Evolutionary conservation across 768 basidiomycete species (phyloP), one percentile per base, ranked within the genome.

Genomic region (Harrya chromipes): DNA sequence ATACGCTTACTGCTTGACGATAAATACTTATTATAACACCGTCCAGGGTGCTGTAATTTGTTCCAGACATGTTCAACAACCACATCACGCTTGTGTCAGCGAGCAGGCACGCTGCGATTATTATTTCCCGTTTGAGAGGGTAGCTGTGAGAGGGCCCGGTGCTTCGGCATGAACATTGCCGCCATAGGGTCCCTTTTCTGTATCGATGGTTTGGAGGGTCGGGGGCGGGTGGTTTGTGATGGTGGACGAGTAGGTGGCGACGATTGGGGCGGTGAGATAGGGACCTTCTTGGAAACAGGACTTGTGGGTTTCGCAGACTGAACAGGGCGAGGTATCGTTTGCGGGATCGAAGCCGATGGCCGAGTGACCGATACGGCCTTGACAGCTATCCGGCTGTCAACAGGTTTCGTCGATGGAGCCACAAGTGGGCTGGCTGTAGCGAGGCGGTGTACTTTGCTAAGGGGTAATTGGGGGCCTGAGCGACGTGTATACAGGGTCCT

Each of bases 131-230:
- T 40, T 53, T 69, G 70, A 54, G 71, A 66, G 38, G 78, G 74
- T 4, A 72, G 74, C 56, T 83, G 82, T 20, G 80, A 80, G 58
- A 81, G 69, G 20, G 81, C 74, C 50, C 84, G 83, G 54, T 83
- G 85, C 67, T 87, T 90, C 45, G 87, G 87, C 66, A 90, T 83
- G 67, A 90, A 90, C 10, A 79, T 57, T 3, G 72, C 64, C 34
- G 74, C 58, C 79, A 81, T 81, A 20, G 82, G 83, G 63, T 87
- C 80, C 67, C 76, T 87, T 73, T 81, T 86, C 52, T 67, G 60
- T 51, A 69, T 55, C 11, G 71, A 66, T 29, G 70, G 48, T 58
- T 74, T 77, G 45, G 69, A 57, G 20, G 70, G 66, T 26, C 68
- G 67, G 36, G 66, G 35, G 40, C 71, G 64, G 14, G 61, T 41